Percentiles rank a stretch among this genome's conserved stretches.
These are phyloP conservation scores for Wickerhamiella brachini DNA, from an alignment of 805 yeast genomes.

Conservation along the genomic window DNA sequence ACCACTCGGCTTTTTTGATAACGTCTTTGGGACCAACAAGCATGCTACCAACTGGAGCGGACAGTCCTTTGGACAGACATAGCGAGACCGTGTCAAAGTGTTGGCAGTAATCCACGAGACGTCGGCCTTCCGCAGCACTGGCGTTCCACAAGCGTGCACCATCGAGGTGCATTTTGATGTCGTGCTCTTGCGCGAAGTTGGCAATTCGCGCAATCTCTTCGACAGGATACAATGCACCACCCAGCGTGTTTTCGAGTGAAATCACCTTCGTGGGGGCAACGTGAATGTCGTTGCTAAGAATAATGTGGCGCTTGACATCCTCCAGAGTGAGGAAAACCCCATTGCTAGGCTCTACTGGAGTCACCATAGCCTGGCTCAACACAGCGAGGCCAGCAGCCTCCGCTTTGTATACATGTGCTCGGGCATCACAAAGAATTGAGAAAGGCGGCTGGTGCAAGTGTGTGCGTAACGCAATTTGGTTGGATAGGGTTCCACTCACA, in stretches of 20 bases:
- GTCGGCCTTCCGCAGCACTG: constrained; percentile 53
- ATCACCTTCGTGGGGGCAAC: constrained; percentile 77
- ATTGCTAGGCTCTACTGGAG: constrained; percentile 65
- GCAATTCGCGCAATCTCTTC: constrained; percentile 64
- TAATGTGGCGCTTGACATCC: constrained; percentile 51
- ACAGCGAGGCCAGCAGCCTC: constrained; percentile 92
- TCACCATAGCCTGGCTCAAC: constrained; percentile 83
- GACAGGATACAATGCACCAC: constrained; percentile 67
- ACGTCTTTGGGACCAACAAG: constrained; percentile 52
- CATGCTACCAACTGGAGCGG: constrained; percentile 88
- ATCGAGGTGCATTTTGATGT: constrained; percentile 63
- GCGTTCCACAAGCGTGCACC: constrained; percentile 97
- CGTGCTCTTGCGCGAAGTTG: constrained; percentile 48
- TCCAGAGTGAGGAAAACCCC: constrained; percentile 67
- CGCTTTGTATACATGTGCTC: constrained; percentile 69
- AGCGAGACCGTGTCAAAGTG: constrained; percentile 77
- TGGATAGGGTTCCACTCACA: constrained; percentile 81
- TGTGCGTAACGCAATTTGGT: constrained; percentile 71
- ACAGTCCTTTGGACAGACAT: constrained; percentile 78
- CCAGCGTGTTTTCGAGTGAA: constrained; percentile 77
- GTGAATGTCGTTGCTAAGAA: constrained; percentile 75
- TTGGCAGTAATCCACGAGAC: constrained; percentile 48
- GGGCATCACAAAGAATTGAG: constrained; percentile 70
- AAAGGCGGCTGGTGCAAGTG: constrained; percentile 72
- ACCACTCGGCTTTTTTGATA: constrained; percentile 63